A percentile compares a stretch with the other conserved stretches of the same genome.
Evolutionary conservation across 2,329 filamentous ascomycete species (phyloP).

Genomic region (Cordyceps cicadae): DNA sequence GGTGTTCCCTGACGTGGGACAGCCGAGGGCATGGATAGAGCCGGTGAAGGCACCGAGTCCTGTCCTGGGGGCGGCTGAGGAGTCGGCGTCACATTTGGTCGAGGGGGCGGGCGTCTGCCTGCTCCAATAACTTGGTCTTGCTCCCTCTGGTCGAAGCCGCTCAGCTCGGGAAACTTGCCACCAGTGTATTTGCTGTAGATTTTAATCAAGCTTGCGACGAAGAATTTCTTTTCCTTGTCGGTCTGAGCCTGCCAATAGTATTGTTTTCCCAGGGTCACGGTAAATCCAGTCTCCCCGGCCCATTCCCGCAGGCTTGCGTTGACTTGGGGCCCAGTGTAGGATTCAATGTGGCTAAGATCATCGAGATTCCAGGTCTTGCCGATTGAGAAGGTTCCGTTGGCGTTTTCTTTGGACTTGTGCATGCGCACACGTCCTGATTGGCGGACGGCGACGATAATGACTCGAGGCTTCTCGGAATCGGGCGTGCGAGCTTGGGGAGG

Average conservation of each 20-base stretch:
- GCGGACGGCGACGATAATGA: slow-evolving; percentile 88
- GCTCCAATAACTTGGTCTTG: slow-evolving; percentile 64
- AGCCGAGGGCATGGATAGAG: not conserved
- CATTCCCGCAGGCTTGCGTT: slow-evolving; percentile 57
- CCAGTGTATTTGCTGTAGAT: slow-evolving; percentile 96
- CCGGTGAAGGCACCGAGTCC: slow-evolving; percentile 1
- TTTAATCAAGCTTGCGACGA: slow-evolving; percentile 91
- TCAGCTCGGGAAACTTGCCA: slow-evolving; percentile 68
- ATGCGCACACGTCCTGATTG: slow-evolving; percentile 88
- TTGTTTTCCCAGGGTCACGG: slow-evolving; percentile 81
- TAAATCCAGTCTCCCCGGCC: slow-evolving; percentile 77
- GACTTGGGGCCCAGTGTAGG: slow-evolving; percentile 58
- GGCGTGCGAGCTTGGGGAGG: slow-evolving; percentile 65
- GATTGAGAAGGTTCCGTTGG: slow-evolving; percentile 89
- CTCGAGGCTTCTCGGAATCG: slow-evolving; percentile 74
- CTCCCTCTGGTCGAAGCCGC: slow-evolving; percentile 76
- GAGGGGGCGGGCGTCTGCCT: slow-evolving; percentile 31
- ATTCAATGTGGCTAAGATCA: slow-evolving; percentile 76
- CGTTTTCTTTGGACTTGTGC: slow-evolving; percentile 95
- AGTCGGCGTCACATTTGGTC: slow-evolving; percentile 14
- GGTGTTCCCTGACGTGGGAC: slow-evolving; percentile 9
- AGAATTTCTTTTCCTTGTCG: slow-evolving; percentile 96
- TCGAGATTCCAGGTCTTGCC: slow-evolving; percentile 98
- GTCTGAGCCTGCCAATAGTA: slow-evolving; percentile 97
- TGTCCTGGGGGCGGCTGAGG: not conserved